phyloP scores from a whole-genome alignment of 2,329 filamentous ascomycete genomes.

The Botrytis galanthina region DNA sequence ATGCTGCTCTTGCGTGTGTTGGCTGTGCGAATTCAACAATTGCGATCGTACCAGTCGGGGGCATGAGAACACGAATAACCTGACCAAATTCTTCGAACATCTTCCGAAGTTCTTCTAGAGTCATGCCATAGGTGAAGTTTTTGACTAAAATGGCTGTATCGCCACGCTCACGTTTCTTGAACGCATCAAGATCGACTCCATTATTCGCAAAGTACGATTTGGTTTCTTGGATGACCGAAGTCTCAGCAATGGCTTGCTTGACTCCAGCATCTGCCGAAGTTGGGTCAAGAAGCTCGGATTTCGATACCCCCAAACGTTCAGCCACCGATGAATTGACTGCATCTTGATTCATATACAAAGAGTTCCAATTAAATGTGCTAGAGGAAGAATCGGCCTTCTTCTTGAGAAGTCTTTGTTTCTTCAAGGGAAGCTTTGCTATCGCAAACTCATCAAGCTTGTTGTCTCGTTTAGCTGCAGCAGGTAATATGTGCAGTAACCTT shows the following conservation, averaged over 20 bases:
- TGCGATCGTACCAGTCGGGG: constrained; percentile 87
- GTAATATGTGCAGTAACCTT: constrained; percentile 84
- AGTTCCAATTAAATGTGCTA: constrained; percentile 93
- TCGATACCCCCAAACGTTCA: constrained; percentile 80
- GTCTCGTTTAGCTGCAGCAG: constrained; percentile 78
- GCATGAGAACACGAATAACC: constrained; percentile 81
- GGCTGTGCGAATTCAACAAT: constrained; percentile 84
- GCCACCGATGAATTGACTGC: constrained; percentile 90
- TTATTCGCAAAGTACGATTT: constrained; percentile 87
- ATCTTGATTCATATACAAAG: constrained; percentile 98
- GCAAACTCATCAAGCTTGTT: constrained; percentile 82
- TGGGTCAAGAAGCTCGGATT: constrained; percentile 90
- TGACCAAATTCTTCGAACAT: constrained; percentile 65
- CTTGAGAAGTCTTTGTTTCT: constrained; percentile 89
- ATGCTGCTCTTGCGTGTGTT: constrained; percentile 78
- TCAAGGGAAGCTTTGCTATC: constrained; percentile 86
- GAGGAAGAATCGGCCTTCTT: constrained; percentile 78
- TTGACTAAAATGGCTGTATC: constrained; percentile 89
- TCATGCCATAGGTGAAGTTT: constrained; percentile 76
- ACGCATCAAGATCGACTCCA: constrained; percentile 87
- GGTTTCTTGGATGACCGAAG: constrained; percentile 91
- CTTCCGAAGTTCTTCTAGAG: constrained; percentile 52
- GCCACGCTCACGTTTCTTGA: constrained; percentile 80
- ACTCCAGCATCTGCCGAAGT: constrained; percentile 91
- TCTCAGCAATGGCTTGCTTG: constrained; percentile 96